Percentiles rank a stretch among this genome's conserved stretches.
These are phyloP conservation scores for Phytophthora constricta DNA, from an alignment of 352 stramenopile species.

Conservation along the genomic window DNA sequence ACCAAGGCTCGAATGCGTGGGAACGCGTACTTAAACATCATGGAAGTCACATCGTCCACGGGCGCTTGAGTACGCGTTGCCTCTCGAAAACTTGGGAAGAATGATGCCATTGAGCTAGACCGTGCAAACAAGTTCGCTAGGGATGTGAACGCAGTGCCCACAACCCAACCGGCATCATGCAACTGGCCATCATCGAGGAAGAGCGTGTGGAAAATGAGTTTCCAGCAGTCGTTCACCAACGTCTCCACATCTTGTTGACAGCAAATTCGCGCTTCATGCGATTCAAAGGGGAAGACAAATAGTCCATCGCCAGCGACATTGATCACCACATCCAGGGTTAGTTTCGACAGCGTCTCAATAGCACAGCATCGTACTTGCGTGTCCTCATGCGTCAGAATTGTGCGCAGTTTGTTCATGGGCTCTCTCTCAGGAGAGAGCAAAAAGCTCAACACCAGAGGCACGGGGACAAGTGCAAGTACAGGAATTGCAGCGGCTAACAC, in stretches of 20 bases:
- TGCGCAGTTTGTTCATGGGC: slow-evolving; percentile 80
- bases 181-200: slow-evolving; percentile 31
- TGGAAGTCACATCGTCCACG: slow-evolving; percentile 68
- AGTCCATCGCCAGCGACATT: slow-evolving; percentile 62
- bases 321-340: slow-evolving; percentile 60
- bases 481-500: slow-evolving; percentile 60
- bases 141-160: slow-evolving; percentile 58
- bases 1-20: slow-evolving; percentile 62
- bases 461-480: slow-evolving; percentile 61
- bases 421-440: slow-evolving; percentile 71
- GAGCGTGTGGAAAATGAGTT: slow-evolving; percentile 78
- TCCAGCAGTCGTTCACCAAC: slow-evolving; percentile 81
- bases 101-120: slow-evolving; percentile 44
- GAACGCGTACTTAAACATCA: slow-evolving; percentile 72
- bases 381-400: slow-evolving; percentile 72
- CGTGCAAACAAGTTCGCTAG: slow-evolving; percentile 69
- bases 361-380: slow-evolving; percentile 63
- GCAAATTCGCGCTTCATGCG: slow-evolving; percentile 79
- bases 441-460: slow-evolving; percentile 68
- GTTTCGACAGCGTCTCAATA: slow-evolving; percentile 60
- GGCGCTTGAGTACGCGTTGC: slow-evolving; percentile 41
- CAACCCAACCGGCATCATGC: slow-evolving; percentile 27
- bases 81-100: slow-evolving; percentile 36
- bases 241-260: slow-evolving; percentile 84
- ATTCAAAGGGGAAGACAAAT: slow-evolving; percentile 82